A percentile compares a stretch with the other conserved stretches of the same genome.
Evolutionary conservation across 805 yeast species (phyloP).

Genomic region (Lipomyces chichibuensis): DNA sequence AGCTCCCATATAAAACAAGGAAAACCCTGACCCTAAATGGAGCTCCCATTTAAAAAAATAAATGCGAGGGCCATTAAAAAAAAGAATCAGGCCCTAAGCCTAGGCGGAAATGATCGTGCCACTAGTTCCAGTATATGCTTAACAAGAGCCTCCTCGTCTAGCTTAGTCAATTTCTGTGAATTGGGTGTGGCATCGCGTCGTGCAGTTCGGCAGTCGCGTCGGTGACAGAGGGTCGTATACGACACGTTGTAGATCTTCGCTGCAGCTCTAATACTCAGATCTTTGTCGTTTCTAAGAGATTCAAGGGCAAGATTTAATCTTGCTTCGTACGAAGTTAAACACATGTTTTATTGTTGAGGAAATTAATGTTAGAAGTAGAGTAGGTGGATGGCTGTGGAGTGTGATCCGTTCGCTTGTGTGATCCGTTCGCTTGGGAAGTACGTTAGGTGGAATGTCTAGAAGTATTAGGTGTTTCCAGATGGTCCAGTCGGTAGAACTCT

Average conservation of each 20-base stretch:
- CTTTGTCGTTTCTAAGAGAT: neutral
- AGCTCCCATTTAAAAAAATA: too few species aligned
- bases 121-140: constrained; percentile 1
- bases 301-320: neutral
- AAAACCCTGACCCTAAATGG: too few species aligned
- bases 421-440: neutral
- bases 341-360: neutral
- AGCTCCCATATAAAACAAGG: too few species aligned
- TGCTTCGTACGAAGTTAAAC: neutral
- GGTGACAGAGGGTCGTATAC: neutral
- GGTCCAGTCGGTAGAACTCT: too few species aligned
- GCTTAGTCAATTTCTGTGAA: neutral
- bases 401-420: neutral
- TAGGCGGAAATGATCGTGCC: constrained; percentile 11
- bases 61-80: too few species aligned
- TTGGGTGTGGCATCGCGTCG: neutral
- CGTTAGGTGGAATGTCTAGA: too few species aligned
- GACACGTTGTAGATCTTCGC: neutral
- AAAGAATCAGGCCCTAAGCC: too few species aligned
- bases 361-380: neutral
- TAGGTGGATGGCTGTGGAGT: neutral
- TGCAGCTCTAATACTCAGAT: neutral
- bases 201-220: neutral
- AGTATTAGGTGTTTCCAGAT: too few species aligned
- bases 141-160: neutral